Evolutionary conservation across 78 protist species (phyloP).

Genomic region (Capsaspora owczarzaki): DNA sequence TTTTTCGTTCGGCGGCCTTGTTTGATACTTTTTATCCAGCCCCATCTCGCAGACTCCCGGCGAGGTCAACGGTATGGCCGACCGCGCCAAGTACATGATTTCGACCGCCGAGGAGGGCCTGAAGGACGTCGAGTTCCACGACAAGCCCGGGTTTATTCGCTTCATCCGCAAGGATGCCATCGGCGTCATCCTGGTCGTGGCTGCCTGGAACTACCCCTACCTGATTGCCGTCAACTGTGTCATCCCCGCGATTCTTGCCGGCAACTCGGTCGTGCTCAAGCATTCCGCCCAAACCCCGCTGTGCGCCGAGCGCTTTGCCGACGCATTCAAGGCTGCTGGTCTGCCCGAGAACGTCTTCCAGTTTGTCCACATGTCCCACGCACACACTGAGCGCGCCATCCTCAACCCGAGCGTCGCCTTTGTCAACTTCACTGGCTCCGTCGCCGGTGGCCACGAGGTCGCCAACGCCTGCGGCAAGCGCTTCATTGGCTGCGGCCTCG

Average conservation of each 20-base stretch:
- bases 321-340: constrained; percentile 11
- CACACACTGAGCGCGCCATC: not conserved
- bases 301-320: constrained; percentile 26
- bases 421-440: constrained; percentile 24
- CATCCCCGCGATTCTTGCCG: constrained; percentile 29
- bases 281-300: not conserved
- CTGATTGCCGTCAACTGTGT: constrained; percentile 27
- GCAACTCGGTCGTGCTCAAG: not conserved
- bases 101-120: not conserved
- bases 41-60: constrained; percentile 24
- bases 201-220: constrained; percentile 35
- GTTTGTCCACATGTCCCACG: constrained; percentile 13
- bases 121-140: not conserved
- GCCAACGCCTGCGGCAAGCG: not conserved
- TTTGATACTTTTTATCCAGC: not conserved
- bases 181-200: constrained; percentile 16
- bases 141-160: not conserved
- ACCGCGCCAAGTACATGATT: constrained; percentile 26
- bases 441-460: constrained; percentile 7
- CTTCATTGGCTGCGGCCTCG: constrained; percentile 17
- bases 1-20: not conserved
- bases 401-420: constrained; percentile 9
- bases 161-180: constrained; percentile 25
- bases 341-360: constrained; percentile 24
- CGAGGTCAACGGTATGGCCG: constrained; percentile 11